phyloP scores from a whole-genome alignment of 2,329 filamentous ascomycete genomes.

The Knoxdaviesia capensis region DNA sequence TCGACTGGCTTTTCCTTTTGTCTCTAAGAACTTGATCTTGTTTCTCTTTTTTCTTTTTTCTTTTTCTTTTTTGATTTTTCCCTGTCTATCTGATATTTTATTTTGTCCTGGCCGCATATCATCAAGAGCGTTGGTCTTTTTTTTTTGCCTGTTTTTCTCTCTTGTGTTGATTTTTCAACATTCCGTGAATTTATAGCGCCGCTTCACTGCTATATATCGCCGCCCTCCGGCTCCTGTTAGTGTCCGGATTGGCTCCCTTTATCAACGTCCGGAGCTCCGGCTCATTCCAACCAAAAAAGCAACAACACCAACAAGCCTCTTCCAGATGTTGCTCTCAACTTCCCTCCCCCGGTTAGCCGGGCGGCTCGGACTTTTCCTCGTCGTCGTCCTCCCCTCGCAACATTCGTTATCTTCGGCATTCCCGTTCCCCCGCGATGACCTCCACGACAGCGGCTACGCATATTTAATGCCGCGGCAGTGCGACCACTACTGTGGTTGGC shows the following conservation, averaged over 20 bases:
- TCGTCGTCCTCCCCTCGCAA: constrained; percentile 14
- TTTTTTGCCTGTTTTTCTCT: background rate
- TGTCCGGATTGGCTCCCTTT: too few species aligned
- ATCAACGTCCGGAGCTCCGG: too few species aligned
- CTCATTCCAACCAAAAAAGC: too few species aligned
- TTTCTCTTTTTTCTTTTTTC: background rate
- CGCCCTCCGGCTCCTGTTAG: too few species aligned
- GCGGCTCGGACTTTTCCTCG: constrained; percentile 13
- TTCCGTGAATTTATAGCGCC: background rate
- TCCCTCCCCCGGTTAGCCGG: background rate
- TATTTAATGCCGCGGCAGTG: constrained; percentile 30
- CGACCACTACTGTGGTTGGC: constrained; percentile 29
- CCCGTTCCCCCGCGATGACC: constrained; percentile 28
- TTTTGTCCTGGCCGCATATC: background rate
- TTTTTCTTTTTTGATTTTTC: background rate
- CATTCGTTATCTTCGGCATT: constrained; percentile 13
- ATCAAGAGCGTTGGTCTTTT: background rate
- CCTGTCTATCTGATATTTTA: background rate
- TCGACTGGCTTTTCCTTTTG: background rate
- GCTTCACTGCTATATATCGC: too few species aligned
- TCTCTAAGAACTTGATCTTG: background rate
- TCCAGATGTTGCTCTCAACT: background rate
- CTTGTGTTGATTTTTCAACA: background rate
- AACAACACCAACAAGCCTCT: too few species aligned
- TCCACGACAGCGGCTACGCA: constrained; percentile 26